Base-by-base conservation (phyloP, 1,284 basidiomycete genomes). In the Coriolopsis trogii region DNA sequence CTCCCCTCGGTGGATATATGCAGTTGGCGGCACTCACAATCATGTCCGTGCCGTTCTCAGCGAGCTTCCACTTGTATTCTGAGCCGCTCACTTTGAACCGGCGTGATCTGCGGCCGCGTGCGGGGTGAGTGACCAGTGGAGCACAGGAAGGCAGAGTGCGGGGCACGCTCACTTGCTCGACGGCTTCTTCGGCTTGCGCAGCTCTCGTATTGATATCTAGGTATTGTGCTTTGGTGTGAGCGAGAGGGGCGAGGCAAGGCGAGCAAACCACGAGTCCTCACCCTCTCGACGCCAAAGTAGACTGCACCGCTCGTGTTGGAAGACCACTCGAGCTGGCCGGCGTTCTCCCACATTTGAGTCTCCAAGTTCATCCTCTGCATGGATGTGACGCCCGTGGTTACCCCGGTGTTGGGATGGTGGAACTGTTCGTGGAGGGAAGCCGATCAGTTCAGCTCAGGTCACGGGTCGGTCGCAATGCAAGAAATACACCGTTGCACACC, bases 41-140 rank as follows among this genome's bases (percentile, higher is more conserved):
- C 43, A 84, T 68, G 63, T 80, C 76, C 28, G 42, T 60, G 37
- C 70, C 71, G 49, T 77, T 74, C 37, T 78, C 74, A 46, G 66
- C 66, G 39, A 76, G 67, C 64, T 81, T 84, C 82, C 82, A 84
- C 61, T 82, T 84, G 68, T 83, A 84, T 58, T 81, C 78, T 23
- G 69, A 63, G 26, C 73, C 74, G 20, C 66, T 67, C 31, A 68
- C 77, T 59, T 76, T 81, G 69, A 83, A 84, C 26, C 81, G 70
- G 46, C 82, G 75, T 16, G 82, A 82, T 52, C 80, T 80, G 43
- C 28, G 56, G 39, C 23, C 28, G 30, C 6, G 12, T 16, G 26
- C 4, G 26, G 25, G 24, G 13, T 34, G 28, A 41, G 26, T 13
- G 5, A 13, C 6, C 30, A 2, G 31, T 16, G 18, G 20, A 7